Evolutionary conservation across 345 rosid species (phyloP).

Genomic region (Lepidium sativum): DNA sequence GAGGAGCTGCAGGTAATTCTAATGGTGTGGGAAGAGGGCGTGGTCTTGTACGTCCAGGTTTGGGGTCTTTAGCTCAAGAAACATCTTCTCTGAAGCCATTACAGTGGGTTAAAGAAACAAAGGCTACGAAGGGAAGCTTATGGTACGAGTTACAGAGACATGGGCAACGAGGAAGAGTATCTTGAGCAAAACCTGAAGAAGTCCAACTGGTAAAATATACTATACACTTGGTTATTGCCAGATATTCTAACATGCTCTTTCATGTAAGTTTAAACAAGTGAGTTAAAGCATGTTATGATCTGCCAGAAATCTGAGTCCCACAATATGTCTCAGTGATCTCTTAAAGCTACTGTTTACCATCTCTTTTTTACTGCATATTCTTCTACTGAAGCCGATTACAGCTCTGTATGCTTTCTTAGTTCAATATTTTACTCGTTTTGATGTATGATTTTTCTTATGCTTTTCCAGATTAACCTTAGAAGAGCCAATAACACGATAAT

Average conservation of each 20-base stretch:
- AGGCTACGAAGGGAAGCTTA: slow-evolving; percentile 95
- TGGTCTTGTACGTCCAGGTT: slow-evolving; percentile 48
- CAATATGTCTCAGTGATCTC: neutral
- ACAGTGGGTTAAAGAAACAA: slow-evolving; percentile 97
- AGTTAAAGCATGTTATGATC: slow-evolving; percentile 7
- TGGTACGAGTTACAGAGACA: slow-evolving; percentile 93
- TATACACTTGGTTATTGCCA: neutral
- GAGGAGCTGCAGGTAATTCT: slow-evolving; percentile 33
- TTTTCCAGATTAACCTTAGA: slow-evolving; percentile 74
- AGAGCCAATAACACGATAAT: slow-evolving; percentile 99
- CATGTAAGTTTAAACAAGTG: neutral
- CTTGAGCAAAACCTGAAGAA: slow-evolving; percentile 79
- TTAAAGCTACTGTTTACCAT: neutral
- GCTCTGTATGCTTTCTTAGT: neutral
- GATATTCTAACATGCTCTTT: slow-evolving; percentile 3
- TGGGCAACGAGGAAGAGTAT: slow-evolving; percentile 56
- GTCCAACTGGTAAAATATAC: slow-evolving; percentile 58
- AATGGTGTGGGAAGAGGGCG: slow-evolving; percentile 61
- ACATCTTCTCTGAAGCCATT: slow-evolving; percentile 89
- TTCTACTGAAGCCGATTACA: slow-evolving; percentile 1
- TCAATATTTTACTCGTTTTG: neutral
- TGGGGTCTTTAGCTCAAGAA: slow-evolving; percentile 38
- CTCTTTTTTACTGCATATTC: neutral
- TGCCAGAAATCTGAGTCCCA: neutral
- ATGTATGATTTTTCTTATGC: neutral